phyloP scores from a whole-genome alignment of 345 rosid species.

The Eucalyptus cloeziana region DNA sequence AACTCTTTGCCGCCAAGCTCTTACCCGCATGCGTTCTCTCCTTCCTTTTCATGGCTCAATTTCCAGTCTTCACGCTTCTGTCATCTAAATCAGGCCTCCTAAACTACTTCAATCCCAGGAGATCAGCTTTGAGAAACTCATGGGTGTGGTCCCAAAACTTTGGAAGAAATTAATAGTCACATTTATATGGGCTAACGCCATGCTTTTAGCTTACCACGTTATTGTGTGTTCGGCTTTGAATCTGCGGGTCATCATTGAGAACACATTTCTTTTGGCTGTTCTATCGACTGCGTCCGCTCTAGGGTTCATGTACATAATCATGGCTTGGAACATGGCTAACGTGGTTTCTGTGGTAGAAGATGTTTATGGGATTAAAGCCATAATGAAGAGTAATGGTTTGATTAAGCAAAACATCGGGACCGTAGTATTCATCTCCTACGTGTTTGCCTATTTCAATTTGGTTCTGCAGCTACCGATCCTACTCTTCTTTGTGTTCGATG shows the following conservation, averaged over 20 bases:
- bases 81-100: neutral
- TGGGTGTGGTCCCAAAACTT: neutral
- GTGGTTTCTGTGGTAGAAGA: neutral
- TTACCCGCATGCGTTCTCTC: neutral
- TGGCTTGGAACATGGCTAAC: neutral
- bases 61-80: neutral
- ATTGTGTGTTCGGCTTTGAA: neutral
- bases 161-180: neutral
- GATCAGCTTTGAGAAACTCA: neutral
- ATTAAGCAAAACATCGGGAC: neutral
- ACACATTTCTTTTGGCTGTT: neutral
- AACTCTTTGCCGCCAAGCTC: neutral
- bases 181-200: neutral
- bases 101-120: neutral
- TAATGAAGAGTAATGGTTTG: neutral
- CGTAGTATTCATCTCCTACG: neutral
- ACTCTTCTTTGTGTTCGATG: neutral
- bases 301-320: neutral
- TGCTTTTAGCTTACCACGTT: neutral
- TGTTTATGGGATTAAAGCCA: neutral
- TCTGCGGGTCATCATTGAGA: neutral
- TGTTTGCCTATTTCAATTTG: neutral
- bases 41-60: neutral
- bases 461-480: neutral
- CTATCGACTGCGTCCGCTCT: neutral